These are phyloP conservation scores for Colletotrichum sp. DNA, from an alignment of 2,329 filamentous ascomycete species.

Conservation along the genomic window DNA sequence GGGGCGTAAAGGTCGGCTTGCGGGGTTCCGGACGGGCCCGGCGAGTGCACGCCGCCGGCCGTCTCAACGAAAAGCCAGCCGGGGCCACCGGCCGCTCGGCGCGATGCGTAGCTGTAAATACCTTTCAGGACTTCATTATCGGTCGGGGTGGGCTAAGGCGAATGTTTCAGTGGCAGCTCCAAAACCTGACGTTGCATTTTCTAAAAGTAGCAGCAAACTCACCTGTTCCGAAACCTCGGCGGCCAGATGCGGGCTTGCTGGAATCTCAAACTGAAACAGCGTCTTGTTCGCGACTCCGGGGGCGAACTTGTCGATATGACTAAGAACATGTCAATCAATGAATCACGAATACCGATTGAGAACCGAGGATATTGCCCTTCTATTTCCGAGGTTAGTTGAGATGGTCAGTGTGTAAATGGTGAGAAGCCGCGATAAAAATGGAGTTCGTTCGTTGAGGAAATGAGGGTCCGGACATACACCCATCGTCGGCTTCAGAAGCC, in stretches of 20 bases:
- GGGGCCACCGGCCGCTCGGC: slow-evolving; percentile 44
- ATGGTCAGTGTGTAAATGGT: background rate
- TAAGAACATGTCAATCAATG: slow-evolving; percentile 31
- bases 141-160: slow-evolving; percentile 41
- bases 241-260: slow-evolving; percentile 81
- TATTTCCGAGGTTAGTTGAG: background rate
- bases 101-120: slow-evolving; percentile 49
- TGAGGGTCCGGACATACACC: slow-evolving; percentile 48
- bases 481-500: slow-evolving; percentile 71
- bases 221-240: slow-evolving; percentile 55
- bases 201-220: slow-evolving; percentile 12
- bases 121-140: slow-evolving; percentile 55
- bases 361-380: background rate
- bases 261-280: slow-evolving; percentile 74
- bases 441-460: background rate
- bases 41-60: slow-evolving; percentile 82
- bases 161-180: background rate
- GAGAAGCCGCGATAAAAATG: background rate
- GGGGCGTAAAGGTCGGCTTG: slow-evolving; percentile 82
- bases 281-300: slow-evolving; percentile 55
- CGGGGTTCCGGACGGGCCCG: slow-evolving; percentile 74
- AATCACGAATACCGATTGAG: background rate
- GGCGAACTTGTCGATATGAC: slow-evolving; percentile 68
- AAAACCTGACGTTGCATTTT: background rate
- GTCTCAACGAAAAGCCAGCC: slow-evolving; percentile 80